Conservation (phyloP, 306 rosid species). For the Pachyrhizus erosus region DNA sequence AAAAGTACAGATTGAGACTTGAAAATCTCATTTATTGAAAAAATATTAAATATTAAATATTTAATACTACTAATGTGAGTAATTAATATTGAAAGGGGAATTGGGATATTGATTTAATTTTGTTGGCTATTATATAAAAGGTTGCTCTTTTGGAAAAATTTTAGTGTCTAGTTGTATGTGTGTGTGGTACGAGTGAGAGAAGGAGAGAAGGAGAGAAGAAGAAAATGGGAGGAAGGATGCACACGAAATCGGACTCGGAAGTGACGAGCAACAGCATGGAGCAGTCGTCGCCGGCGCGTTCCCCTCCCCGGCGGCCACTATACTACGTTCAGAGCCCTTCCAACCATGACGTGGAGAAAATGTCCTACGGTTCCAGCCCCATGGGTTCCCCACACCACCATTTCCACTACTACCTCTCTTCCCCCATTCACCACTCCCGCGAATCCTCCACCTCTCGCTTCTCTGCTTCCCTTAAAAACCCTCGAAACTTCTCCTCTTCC, state of each 20-base stretch:
- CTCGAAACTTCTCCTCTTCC: slow-evolving; percentile 45
- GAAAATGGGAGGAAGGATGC: slow-evolving; percentile 54
- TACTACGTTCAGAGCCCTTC: slow-evolving; percentile 98
- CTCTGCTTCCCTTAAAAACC: slow-evolving; percentile 83
- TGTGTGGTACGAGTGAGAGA: neutral
- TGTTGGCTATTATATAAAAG: neutral
- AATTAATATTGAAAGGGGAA: neutral
- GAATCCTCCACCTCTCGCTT: slow-evolving; percentile 94
- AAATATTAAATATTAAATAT: neutral
- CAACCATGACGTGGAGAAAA: slow-evolving; percentile 87
- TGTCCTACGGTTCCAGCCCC: slow-evolving; percentile 94
- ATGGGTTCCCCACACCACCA: slow-evolving; percentile 77
- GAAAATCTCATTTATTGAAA: neutral
- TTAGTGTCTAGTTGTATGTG: no score
- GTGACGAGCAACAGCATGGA: slow-evolving; percentile 71
- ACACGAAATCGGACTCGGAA: slow-evolving; percentile 87
- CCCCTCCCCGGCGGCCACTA: slow-evolving; percentile 81
- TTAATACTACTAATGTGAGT: no score
- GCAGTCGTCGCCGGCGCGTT: slow-evolving; percentile 72
- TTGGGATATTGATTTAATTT: neutral
- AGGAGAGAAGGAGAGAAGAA: neutral
- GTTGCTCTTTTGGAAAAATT: no score
- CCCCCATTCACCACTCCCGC: slow-evolving; percentile 94
- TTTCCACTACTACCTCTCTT: slow-evolving; percentile 69
- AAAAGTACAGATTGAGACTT: neutral